Base-by-base conservation (phyloP, 2,329 filamentous ascomycete genomes). In the Tolypocladium paradoxum region DNA sequence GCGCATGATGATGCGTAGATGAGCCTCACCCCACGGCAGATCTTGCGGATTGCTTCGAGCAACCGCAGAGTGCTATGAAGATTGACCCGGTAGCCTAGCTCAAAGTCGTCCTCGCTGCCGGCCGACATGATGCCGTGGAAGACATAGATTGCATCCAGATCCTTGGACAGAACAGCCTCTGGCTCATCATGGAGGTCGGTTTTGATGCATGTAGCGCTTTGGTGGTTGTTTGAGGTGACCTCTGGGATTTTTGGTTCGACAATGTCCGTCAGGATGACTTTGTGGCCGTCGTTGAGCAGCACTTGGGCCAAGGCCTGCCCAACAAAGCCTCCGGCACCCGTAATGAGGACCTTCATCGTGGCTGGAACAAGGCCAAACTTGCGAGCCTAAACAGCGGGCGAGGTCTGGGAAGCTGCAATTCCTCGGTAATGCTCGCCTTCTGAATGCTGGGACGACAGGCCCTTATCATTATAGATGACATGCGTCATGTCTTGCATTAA, bases 101-200 rank as follows among this genome's bases (percentile, higher is more conserved):
- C 62, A 73, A 80, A 67, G 53, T 82, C 77, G 36, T 75, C 76
- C 66, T 84, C 81, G 11, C 78, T 75, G 24, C 78, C 80, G n/a
- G 75, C 76, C 0, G 78, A 82, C 81, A 83, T 83, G 65, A 83
- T 80, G 51, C 80, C 81, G 61, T 83, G 80, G 56, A 83, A 73
- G 55, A 83, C 71, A 64, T 79, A 82, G 54, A 77, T 69, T 48
- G 76, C 71, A 54, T 76, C 67, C 48, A 73, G 53, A 58, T 69
- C 60, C 56, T 61, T n/a, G 18, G 48, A 33, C 34, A 55, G 49
- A 8, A 57, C 55, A 1, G 54, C 51, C 6, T 47, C 49, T 1
- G 56, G 51, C 1, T 58, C 54, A 54, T 62, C 33, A 20, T 55
- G 24, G n/a, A 67, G 54, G 31, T 67, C 64, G 4, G 63, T 60